Conservation (phyloP, 495 filamentous ascomycete genomes). For the Coniosporium apollinis region DNA sequence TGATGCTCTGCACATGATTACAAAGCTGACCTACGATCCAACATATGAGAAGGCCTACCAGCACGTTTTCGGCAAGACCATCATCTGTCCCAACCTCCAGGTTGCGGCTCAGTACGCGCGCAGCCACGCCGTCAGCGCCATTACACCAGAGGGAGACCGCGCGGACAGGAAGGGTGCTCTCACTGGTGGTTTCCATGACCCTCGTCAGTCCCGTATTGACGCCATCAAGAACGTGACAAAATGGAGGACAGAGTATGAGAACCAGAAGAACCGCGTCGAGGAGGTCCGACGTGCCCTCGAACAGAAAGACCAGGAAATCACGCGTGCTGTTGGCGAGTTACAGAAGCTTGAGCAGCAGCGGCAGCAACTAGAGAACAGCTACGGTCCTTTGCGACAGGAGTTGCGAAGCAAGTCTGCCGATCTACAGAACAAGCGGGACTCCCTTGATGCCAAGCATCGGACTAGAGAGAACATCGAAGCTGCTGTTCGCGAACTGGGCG, state of each 20-base stretch:
- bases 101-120: slow-evolving; percentile 79
- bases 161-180: slow-evolving; percentile 88
- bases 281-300: slow-evolving; percentile 54
- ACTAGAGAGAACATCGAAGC: slow-evolving; percentile 58
- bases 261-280: slow-evolving; percentile 35
- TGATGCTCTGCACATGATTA: slow-evolving; percentile 74
- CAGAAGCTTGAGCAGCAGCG: slow-evolving; percentile 70
- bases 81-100: slow-evolving; percentile 78
- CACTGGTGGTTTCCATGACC: slow-evolving; percentile 83
- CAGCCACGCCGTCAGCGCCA: slow-evolving; percentile 76
- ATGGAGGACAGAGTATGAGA: slow-evolving; percentile 59
- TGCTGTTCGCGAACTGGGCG: slow-evolving; percentile 55
- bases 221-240: slow-evolving; percentile 60
- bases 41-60: slow-evolving; percentile 71
- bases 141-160: slow-evolving; percentile 85
- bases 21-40: slow-evolving; percentile 65
- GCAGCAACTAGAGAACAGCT: slow-evolving; percentile 64
- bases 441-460: slow-evolving; percentile 52
- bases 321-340: slow-evolving; percentile 57
- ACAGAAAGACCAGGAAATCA: slow-evolving; percentile 70
- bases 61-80: slow-evolving; percentile 89
- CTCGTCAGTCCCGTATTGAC: slow-evolving; percentile 63
- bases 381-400: slow-evolving; percentile 59
- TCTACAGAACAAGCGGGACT: slow-evolving; percentile 55
- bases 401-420: slow-evolving; percentile 52